Evolutionary conservation across 139 green algal species (phyloP), one percentile per base, ranked within the genome.

Genomic region (Volvox reticuliferus): DNA sequence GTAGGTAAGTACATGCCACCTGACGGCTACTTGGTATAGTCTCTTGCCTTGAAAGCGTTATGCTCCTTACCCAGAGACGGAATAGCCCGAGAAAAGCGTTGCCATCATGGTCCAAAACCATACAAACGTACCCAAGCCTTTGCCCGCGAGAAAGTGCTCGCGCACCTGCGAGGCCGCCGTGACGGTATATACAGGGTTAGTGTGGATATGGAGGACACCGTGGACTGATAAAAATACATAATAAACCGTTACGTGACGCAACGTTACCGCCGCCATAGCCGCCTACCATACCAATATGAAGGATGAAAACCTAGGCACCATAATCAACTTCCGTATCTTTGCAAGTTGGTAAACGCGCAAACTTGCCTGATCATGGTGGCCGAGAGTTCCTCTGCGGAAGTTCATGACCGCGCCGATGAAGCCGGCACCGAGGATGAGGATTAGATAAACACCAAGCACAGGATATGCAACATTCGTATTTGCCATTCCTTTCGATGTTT

Each of bases 71-170:
- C 93, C 92, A 13, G 67, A 89, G 1, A 95, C 93, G 24, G 91
- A 93, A 83, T 95, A 95, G 37, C 93, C 93, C 12, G 82, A 92
- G 68, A 93, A 95, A 14, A 95, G 84, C 6, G 93, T 91, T 9
- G 93, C 91, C 55, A 91, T 82, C 93, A 95, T 95, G 12, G 89
- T 93, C 82, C 93, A 94, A 83, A 95, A 95, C 93, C 93, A 95
- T 28, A 88, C 82, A 20, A 95, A 80, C 0, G 75, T 81, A 21
- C 81, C 89, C 55, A 95, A 30, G 5, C 93, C 93, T 50, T 35
- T 82, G 16, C 89, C 89, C 0, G 93, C 89, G 18, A 94, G 86
- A 82, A 92, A 95, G 44, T 95, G 93, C 87, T 95, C 91, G 35
- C 85, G 87, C 30, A 94, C 87, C 89, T 94, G 91, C 35, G 26